A percentile compares a stretch with the other conserved stretches of the same genome.
Conservation (phyloP, 73 alveolate genomes). For the Paramecium octaurelia region DNA sequence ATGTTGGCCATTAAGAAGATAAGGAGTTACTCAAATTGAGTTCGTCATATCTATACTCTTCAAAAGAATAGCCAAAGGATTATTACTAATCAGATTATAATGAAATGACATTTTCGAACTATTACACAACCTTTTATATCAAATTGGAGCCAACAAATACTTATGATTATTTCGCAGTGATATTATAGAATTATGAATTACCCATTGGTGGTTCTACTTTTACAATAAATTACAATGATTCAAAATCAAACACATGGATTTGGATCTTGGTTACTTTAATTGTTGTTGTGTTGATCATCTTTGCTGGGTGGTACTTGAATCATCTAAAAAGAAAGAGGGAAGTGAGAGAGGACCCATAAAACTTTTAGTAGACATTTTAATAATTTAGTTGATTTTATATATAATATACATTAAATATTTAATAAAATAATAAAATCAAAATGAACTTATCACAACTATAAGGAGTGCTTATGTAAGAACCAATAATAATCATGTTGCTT, state of each 20-base stretch:
- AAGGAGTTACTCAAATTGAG: not conserved
- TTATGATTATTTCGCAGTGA: not conserved
- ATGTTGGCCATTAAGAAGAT: not conserved
- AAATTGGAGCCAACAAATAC: not conserved
- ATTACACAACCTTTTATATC: not conserved
- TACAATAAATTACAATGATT: not conserved
- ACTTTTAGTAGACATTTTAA: not conserved
- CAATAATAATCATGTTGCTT: too few species aligned
- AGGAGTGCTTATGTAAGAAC: too few species aligned
- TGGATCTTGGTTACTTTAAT: not conserved
- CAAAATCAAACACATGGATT: not conserved
- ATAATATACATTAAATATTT: not conserved
- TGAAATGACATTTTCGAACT: not conserved
- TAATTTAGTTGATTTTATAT: not conserved
- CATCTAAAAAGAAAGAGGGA: not conserved
- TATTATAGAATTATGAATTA: not conserved
- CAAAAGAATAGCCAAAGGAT: not conserved
- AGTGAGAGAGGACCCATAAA: not conserved
- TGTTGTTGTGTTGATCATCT: not conserved
- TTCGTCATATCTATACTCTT: not conserved
- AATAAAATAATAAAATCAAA: too few species aligned
- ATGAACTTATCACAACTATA: too few species aligned
- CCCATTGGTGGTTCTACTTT: not conserved
- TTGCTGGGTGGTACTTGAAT: not conserved
- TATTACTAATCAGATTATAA: not conserved